Evolutionary conservation across 2,329 filamentous ascomycete genomes (phyloP), one percentile per base, ranked within the genome.

Genomic region (Paecilomyces sp.): DNA sequence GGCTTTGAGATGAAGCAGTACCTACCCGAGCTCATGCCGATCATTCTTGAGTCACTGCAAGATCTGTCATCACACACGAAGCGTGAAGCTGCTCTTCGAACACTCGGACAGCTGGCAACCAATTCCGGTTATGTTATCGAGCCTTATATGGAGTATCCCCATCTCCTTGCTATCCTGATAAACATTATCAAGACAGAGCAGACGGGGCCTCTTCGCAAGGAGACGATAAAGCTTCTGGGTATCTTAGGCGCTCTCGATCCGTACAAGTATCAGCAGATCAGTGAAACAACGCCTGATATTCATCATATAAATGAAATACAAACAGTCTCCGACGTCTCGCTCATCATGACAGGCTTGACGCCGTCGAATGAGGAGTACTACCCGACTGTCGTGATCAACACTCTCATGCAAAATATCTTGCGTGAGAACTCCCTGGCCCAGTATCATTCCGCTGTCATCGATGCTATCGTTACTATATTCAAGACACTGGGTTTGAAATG

Each of bases 281-380:
- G 95, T 72, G 93, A 97, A 74, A 87, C 88, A 63, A 89, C 88
- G 1, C 91, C 92, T 0, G 93, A 97, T 70, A 85, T 88, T 64
- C 90, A 94, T 69, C 84, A 87, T 55, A 81, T 84, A 58, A 80
- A 85, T 54, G 86, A 88, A 70, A 81, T 84, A n/a, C 83, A 88
- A 65, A 79, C 80, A 8, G 81, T 96, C 67, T 96, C 93, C 0
- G 94, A 99, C 74, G 95, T 99, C 54, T 94, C 92, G 3, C 82
- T 99, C 31, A 97, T 99, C 82, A 99, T 99, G 93, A 92, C 91
- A 51, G 94, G 95, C 13, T 81, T 97, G 50, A 97, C 92, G 0
- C 95, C 94, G 0, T 97, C 93, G 0, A 96, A 91, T 70, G 96
- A 99, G 70, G 94, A 99, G 68, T 99, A 99, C 75, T 99, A 96